These are phyloP conservation scores for Theileria parva DNA, from an alignment of 169 alveolate genomes.

Conservation along the genomic window DNA sequence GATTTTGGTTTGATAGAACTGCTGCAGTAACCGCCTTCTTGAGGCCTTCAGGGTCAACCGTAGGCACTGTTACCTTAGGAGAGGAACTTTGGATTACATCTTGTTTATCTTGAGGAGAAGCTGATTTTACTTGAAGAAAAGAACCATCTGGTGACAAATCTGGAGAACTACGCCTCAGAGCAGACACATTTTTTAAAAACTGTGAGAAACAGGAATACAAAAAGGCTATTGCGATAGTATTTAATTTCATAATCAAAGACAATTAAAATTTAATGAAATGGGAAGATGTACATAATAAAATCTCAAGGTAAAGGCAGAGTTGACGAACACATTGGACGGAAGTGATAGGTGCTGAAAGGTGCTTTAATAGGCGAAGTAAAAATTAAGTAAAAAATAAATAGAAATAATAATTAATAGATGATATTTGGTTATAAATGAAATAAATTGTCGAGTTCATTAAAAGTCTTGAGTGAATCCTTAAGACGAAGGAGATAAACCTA, in stretches of 20 bases:
- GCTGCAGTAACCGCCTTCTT: constrained; percentile 6
- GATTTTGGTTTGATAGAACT: not conserved
- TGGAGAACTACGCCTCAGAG: not conserved
- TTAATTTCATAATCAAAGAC: not conserved
- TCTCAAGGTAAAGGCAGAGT: not conserved
- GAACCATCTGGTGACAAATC: not conserved
- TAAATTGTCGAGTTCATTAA: not conserved
- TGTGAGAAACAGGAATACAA: not conserved
- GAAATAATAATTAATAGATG: too few relatives aligned
- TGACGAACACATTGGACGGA: not conserved
- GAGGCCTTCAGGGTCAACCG: constrained; percentile 13
- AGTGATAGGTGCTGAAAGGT: constrained; percentile 1
- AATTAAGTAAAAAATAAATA: not conserved
- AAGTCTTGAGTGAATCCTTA: not conserved
- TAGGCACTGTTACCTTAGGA: not conserved
- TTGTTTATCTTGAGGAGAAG: not conserved
- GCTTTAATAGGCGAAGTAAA: not conserved
- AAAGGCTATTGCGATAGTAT: constrained; percentile 5
- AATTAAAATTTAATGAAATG: not conserved
- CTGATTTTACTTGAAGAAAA: constrained; percentile 2
- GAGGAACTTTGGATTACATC: not conserved
- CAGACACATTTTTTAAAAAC: constrained; percentile 6
- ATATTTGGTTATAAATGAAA: not conserved
- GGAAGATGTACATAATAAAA: not conserved
- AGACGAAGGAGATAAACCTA: not conserved